Base-by-base conservation (phyloP, 208 protist genomes). In the Endotrypanum monterogeii region DNA sequence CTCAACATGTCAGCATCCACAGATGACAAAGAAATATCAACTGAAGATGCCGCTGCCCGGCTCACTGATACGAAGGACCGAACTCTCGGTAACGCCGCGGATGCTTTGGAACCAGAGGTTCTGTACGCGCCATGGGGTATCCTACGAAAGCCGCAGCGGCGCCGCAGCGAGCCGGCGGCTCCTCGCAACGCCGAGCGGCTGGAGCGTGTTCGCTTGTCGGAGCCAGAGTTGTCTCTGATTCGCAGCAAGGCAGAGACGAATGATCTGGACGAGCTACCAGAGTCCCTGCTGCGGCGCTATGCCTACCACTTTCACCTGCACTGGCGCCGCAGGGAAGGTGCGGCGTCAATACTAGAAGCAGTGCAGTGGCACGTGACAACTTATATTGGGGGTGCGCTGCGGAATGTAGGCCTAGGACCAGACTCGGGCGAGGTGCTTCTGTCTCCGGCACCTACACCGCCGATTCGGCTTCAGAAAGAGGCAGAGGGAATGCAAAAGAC, bases 71-170 rank as follows among this genome's bases (percentile, higher is more conserved):
- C 52, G 54, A 44, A 37, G 16, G 93, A 94, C 62, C 63, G 65
- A n/a, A 91, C 89, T 48, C 71, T 93, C 56, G 79, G 62, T 7
- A 62, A 14, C 3, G 55, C 56, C n/a, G 88, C 95, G 78, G 79
- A 80, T 61, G 80, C 81, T 7, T 41, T 85, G 16, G 62, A 72
- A 20, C 85, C 89, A 7, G 90, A 95, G 28, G 85, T 96, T 23
- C 79, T 98, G 51, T 61, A 89, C 66, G 90, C 94, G 9, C 94
- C 94, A 23, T 98, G 94, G 92, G 94, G 94, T 30, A 86, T 94
- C 74, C 56, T 98, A 55, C 89, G 91, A 7, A 90, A 91, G 73
- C 94, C 94, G 9, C 76, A 83, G 69, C 83, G 74, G n/a, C 65
- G 52, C 25, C 56, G 60, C 28, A 58, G 39, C 68, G 76, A 58